These are phyloP conservation scores for Aspergillus hiratsukae DNA, from an alignment of 2,329 filamentous ascomycete genomes.

Conservation along the genomic window DNA sequence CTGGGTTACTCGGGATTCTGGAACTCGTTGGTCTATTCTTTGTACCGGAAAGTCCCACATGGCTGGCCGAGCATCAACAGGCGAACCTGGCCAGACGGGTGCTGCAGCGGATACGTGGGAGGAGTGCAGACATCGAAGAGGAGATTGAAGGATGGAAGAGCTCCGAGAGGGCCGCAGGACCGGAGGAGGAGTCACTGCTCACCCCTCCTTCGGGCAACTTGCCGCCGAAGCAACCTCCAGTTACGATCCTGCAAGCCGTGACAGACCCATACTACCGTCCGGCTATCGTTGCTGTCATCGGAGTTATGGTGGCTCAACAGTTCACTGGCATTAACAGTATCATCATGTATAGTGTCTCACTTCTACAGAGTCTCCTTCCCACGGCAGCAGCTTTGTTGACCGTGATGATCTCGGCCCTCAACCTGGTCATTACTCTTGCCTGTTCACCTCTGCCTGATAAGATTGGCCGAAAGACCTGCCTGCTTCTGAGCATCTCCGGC, in stretches of 20 bases:
- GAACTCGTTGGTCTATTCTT: constrained; percentile 69
- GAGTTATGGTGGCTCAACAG: constrained; percentile 90
- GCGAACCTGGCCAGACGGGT: constrained; percentile 59
- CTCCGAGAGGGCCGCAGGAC: constrained; percentile 27
- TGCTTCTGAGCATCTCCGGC: constrained; percentile 75
- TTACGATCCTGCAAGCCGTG: constrained; percentile 63
- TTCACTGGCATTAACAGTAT: constrained; percentile 93
- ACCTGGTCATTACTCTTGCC: constrained; percentile 74
- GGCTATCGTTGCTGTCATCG: constrained; percentile 76
- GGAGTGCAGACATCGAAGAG: constrained; percentile 62
- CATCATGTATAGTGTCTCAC: constrained; percentile 95
- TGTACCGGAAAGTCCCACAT: constrained; percentile 84
- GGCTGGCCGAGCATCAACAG: constrained; percentile 67
- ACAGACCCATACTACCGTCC: constrained; percentile 64
- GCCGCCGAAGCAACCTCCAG: constrained; percentile 62
- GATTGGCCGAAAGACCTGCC: constrained; percentile 79
- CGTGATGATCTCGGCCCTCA: constrained; percentile 80
- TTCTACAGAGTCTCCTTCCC: constrained; percentile 75
- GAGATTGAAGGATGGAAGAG: constrained; percentile 63
- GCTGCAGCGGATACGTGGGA: constrained; percentile 72
- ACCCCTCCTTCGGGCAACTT: constrained; percentile 53
- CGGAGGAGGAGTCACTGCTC: constrained; percentile 70
- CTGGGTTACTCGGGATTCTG: constrained; percentile 61
- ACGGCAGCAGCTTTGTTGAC: constrained; percentile 79
- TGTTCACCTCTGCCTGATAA: constrained; percentile 83